A percentile compares a stretch with the other conserved stretches of the same genome.
Conservation (phyloP, 305 asterid genomes). For the Fraxinus nigra region DNA sequence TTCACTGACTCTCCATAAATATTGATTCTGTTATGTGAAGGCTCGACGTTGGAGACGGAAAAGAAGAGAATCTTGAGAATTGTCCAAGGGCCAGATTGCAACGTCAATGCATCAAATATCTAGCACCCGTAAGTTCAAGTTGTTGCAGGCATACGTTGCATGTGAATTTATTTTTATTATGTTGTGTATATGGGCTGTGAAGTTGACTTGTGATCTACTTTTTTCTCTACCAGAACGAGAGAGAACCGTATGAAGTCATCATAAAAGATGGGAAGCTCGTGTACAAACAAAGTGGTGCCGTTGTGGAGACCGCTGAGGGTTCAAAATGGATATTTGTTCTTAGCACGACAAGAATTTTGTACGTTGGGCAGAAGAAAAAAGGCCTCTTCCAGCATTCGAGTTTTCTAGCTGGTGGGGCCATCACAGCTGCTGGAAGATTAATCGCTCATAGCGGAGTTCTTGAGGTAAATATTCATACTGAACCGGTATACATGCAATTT, state of each 20-base stretch:
- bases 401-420: conserved; percentile 54
- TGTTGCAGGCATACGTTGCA: not conserved
- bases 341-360: conserved; percentile 45
- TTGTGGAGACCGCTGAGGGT: conserved; percentile 39
- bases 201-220: conserved; percentile 11
- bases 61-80: conserved; percentile 44
- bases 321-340: conserved; percentile 60
- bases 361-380: conserved; percentile 47
- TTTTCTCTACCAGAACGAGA: conserved; percentile 34
- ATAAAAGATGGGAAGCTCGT: conserved; percentile 39
- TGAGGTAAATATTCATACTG: conserved; percentile 26
- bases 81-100: conserved; percentile 43
- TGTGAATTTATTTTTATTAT: not conserved
- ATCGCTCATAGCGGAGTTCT: conserved; percentile 43
- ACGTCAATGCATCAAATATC: conserved; percentile 46
- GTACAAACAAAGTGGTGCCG: conserved; percentile 34
- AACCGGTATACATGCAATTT: not conserved
- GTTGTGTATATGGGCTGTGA: not conserved
- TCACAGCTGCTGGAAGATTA: conserved; percentile 53
- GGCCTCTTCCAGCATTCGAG: conserved; percentile 54
- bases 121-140: conserved; percentile 46
- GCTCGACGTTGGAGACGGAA: conserved; percentile 59
- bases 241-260: conserved; percentile 44
- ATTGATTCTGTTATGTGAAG: conserved; percentile 23
- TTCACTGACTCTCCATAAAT: not conserved